Evolutionary conservation across 1,139 yeast species (phyloP).

Genomic region (Candida sp.): DNA sequence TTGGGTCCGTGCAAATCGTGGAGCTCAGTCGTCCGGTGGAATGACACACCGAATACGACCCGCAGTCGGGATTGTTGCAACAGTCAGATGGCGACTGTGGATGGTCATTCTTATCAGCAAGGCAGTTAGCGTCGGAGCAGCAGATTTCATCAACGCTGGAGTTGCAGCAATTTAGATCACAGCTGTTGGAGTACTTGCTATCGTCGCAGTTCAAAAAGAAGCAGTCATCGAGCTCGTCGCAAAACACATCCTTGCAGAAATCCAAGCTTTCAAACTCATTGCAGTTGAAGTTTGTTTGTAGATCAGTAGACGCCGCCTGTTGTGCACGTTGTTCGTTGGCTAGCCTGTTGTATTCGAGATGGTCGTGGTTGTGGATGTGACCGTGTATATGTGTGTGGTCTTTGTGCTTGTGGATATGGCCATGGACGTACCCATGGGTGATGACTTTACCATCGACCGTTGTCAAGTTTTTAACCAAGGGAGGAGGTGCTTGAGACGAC

Average conservation of each 20-base stretch:
- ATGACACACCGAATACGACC: conserved; percentile 4
- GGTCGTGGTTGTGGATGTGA: conserved; percentile 62
- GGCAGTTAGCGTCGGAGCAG: conserved; percentile 18
- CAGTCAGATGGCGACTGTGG: conserved; percentile 13
- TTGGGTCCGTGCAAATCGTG: conserved; percentile 21
- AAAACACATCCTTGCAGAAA: conserved; percentile 44
- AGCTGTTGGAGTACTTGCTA: conserved; percentile 8
- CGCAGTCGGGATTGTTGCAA: conserved; percentile 20
- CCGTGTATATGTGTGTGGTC: conserved; percentile 73
- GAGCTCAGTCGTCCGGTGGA: neutral
- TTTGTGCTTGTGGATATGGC: conserved; percentile 68
- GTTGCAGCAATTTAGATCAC: conserved; percentile 19
- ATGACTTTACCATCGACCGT: conserved; percentile 9
- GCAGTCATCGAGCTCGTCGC: conserved; percentile 52
- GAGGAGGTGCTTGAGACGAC: neutral
- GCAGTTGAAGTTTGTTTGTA: conserved; percentile 17
- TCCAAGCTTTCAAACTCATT: conserved; percentile 35
- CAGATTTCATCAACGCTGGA: conserved; percentile 17
- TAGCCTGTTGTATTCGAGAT: conserved; percentile 16
- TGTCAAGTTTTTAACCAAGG: conserved; percentile 1
- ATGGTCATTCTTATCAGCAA: neutral
- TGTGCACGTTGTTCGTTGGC: neutral
- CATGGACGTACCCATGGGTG: conserved; percentile 65
- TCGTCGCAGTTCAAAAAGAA: conserved; percentile 39
- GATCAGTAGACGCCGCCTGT: neutral